Percentiles rank a stretch among this genome's conserved stretches.
These are phyloP conservation scores for Coemansia sp. DNA, from an alignment of 192 early-diverging fungal genomes.

Conservation along the genomic window DNA sequence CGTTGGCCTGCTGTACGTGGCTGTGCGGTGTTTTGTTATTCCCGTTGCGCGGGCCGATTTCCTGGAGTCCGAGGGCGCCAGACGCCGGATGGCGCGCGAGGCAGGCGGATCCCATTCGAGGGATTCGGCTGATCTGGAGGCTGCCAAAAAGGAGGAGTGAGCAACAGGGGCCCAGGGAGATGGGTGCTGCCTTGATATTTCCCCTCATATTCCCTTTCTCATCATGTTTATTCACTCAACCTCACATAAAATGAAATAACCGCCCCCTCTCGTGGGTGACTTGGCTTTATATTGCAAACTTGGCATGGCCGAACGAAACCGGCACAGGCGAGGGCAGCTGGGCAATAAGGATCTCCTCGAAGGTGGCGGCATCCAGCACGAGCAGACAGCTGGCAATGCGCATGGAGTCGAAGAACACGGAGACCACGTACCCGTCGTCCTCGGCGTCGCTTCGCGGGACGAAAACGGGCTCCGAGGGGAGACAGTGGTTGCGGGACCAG, in stretches of 20 bases:
- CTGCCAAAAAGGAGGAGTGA: conserved; percentile 20
- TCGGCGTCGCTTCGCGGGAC: conserved; percentile 63
- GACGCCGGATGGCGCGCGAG: conserved; percentile 14
- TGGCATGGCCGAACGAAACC: conserved; percentile 69
- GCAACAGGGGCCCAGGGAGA: not conserved
- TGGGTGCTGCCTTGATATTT: not conserved
- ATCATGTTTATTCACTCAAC: not conserved
- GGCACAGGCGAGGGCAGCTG: conserved; percentile 68
- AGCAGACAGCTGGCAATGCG: conserved; percentile 67
- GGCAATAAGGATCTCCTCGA: conserved; percentile 66
- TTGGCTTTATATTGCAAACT: conserved; percentile 38
- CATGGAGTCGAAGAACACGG: conserved; percentile 71
- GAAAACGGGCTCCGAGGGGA: conserved; percentile 80
- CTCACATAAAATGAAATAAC: too few species aligned
- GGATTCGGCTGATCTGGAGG: not conserved
- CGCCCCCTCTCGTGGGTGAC: too few species aligned
- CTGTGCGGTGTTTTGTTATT: conserved; percentile 39
- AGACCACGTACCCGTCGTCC: conserved; percentile 76
- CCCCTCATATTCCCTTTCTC: not conserved
- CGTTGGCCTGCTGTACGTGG: conserved; percentile 34
- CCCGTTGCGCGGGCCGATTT: conserved; percentile 35
- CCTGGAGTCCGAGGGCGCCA: conserved; percentile 20
- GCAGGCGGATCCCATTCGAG: not conserved
- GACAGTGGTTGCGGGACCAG: conserved; percentile 65
- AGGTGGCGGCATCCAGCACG: conserved; percentile 69